phyloP scores from a whole-genome alignment of 345 rosid species.

The Melaleuca alternifolia region DNA sequence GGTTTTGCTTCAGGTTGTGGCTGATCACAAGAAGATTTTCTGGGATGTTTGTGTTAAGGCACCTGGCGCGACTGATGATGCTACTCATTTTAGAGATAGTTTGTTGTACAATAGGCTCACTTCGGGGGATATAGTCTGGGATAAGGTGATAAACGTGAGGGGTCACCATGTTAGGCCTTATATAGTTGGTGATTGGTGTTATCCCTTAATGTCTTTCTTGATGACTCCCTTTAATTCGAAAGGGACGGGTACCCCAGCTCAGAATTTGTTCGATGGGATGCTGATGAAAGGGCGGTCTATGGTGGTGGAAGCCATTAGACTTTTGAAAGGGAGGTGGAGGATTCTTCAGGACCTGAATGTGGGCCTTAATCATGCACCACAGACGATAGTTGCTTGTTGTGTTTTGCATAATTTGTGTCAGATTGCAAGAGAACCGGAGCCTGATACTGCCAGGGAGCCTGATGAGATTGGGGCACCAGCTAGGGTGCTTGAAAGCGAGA shows the following conservation, averaged over 20 bases:
- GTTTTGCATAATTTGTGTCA: constrained; percentile 97
- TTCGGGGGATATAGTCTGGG: constrained; percentile 92
- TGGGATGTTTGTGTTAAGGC: constrained; percentile 98
- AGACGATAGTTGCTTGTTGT: constrained; percentile 96
- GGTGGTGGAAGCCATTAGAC: constrained; percentile 88
- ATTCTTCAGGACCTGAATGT: constrained; percentile 92
- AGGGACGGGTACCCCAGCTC: constrained; percentile 75
- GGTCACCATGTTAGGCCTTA: constrained; percentile 87
- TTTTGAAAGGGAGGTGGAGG: constrained; percentile 91
- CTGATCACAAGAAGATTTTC: constrained; percentile 86
- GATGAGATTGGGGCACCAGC: constrained; percentile 66
- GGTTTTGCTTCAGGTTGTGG: constrained; percentile 79
- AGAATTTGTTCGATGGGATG: constrained; percentile 94
- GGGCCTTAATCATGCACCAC: constrained; percentile 88
- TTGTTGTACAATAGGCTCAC: constrained; percentile 68
- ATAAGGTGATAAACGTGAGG: constrained; percentile 60
- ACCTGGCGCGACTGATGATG: constrained; percentile 75
- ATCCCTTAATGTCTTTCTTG: constrained; percentile 65
- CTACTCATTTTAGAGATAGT: constrained; percentile 81
- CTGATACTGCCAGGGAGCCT: constrained; percentile 73
- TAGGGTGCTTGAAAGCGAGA: constrained; percentile 79
- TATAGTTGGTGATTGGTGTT: constrained; percentile 96
- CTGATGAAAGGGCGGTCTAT: constrained; percentile 93
- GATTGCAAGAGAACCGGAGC: constrained; percentile 95
- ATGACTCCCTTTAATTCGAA: constrained; percentile 89